phyloP scores from a whole-genome alignment of 2,329 filamentous ascomycete species.

The Xylaria sp. region DNA sequence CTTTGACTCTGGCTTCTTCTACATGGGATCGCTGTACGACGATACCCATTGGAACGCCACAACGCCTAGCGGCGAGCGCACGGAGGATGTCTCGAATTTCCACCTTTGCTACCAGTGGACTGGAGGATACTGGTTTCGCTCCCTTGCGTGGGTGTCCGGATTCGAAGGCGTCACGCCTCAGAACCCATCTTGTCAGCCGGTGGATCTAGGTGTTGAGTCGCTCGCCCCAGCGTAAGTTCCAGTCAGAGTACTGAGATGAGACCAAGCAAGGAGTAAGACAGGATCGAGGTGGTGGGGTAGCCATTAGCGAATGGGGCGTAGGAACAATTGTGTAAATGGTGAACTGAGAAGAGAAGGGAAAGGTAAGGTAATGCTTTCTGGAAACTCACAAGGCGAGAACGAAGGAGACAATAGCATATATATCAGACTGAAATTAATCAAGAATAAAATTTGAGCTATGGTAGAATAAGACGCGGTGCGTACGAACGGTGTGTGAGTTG shows the following conservation, averaged over 20 bases:
- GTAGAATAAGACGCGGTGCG: too few relatives aligned
- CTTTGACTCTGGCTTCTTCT: slow-evolving; percentile 26
- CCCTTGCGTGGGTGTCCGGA: slow-evolving; percentile 33
- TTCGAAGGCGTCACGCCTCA: slow-evolving; percentile 21
- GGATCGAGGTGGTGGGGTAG: neutral
- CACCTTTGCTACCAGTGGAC: slow-evolving; percentile 36
- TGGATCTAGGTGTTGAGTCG: slow-evolving; percentile 32
- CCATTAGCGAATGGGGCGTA: too few relatives aligned
- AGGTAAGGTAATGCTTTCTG: neutral
- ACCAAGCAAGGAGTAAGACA: too few relatives aligned
- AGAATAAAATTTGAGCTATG: neutral
- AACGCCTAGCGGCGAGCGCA: neutral
- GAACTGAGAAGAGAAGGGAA: too few relatives aligned
- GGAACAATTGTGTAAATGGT: neutral
- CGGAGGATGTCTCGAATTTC: slow-evolving; percentile 23
- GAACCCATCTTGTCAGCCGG: slow-evolving; percentile 34
- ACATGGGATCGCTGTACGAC: slow-evolving; percentile 22
- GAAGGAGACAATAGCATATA: neutral
- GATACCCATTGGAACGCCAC: slow-evolving; percentile 31
- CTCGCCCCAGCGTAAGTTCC: neutral
- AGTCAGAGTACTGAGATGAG: neutral
- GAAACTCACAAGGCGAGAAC: neutral
- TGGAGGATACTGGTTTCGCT: slow-evolving; percentile 33
- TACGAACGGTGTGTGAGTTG: too few relatives aligned
- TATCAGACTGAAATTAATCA: neutral